Percentiles rank a stretch among this genome's conserved stretches.
phyloP scores from a whole-genome alignment of 2,329 filamentous ascomycete genomes.

The Xylariaceae sp. region DNA sequence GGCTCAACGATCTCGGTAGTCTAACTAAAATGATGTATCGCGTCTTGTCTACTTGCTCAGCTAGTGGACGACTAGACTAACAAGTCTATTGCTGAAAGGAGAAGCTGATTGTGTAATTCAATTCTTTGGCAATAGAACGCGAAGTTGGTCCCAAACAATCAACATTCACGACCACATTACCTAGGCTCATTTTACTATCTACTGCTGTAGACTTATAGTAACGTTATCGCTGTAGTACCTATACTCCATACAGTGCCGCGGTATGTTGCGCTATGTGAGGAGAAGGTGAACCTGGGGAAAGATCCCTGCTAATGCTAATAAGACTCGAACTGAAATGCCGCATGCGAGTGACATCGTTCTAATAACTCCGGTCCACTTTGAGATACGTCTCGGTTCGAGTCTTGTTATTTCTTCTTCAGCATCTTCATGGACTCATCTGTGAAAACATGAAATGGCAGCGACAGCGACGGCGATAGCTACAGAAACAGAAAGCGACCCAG shows the following conservation, averaged over 20 bases:
- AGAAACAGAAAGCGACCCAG: slow-evolving; percentile 10
- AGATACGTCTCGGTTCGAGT: slow-evolving; percentile 23
- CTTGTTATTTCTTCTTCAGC: slow-evolving; percentile 19
- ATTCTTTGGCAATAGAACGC: slow-evolving; percentile 28
- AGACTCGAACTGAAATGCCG: slow-evolving; percentile 15
- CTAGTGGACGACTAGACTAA: slow-evolving; percentile 29
- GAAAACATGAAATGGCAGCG: too few species aligned
- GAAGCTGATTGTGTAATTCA: slow-evolving; percentile 22
- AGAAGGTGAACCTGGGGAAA: slow-evolving; percentile 26
- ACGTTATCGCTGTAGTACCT: slow-evolving; percentile 5
- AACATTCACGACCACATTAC: too few species aligned
- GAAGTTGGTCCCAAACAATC: slow-evolving; percentile 15
- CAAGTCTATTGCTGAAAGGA: slow-evolving; percentile 22
- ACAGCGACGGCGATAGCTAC: too few species aligned
- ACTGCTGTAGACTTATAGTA: too few species aligned
- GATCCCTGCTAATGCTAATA: slow-evolving; percentile 18
- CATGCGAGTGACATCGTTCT: too few species aligned
- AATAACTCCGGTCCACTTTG: slow-evolving; percentile 9
- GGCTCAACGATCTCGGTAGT: slow-evolving; percentile 33
- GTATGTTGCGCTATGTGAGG: too few species aligned
- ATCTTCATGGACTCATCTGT: too few species aligned
- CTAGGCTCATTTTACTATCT: too few species aligned
- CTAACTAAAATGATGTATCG: slow-evolving; percentile 24
- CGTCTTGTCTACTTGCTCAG: slow-evolving; percentile 23
- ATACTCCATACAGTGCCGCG: slow-evolving; percentile 10